Percentiles rank a stretch among this genome's conserved stretches.
phyloP scores from a whole-genome alignment of 1,284 basidiomycete genomes.

The Heliocybe sulcata region DNA sequence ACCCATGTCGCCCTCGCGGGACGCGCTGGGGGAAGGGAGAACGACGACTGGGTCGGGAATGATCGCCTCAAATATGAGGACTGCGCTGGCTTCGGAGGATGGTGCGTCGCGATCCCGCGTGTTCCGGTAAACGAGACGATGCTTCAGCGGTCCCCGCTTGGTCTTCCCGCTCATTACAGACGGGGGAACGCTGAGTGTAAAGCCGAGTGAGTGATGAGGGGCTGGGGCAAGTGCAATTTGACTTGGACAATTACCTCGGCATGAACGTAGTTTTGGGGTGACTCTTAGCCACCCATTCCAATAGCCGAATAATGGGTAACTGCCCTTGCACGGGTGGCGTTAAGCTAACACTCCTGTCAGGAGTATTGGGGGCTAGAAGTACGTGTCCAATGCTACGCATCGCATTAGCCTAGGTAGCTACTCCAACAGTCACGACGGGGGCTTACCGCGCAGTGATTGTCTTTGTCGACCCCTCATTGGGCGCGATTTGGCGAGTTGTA shows the following conservation, averaged over 20 bases:
- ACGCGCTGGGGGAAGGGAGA: background rate
- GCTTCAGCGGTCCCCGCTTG: slow-evolving; percentile 31
- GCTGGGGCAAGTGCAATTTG: slow-evolving; percentile 6
- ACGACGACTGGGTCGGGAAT: slow-evolving; percentile 12
- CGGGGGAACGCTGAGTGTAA: slow-evolving; percentile 35
- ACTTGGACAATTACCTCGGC: slow-evolving; percentile 34
- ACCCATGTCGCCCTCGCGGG: background rate
- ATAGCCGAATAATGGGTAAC: slow-evolving; percentile 32
- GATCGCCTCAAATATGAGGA: slow-evolving; percentile 20
- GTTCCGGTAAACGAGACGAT: slow-evolving; percentile 49
- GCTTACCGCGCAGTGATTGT: slow-evolving; percentile 43
- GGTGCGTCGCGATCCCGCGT: background rate
- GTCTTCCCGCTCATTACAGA: slow-evolving; percentile 28
- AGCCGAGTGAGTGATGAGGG: slow-evolving; percentile 5
- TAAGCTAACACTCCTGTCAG: slow-evolving; percentile 28
- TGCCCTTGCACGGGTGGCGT: slow-evolving; percentile 44
- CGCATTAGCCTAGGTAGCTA: too few relatives aligned
- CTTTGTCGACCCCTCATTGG: slow-evolving; percentile 8
- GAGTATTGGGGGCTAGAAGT: slow-evolving; percentile 33
- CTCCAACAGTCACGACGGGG: background rate
- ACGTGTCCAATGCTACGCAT: slow-evolving; percentile 47
- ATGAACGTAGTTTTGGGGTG: slow-evolving; percentile 35
- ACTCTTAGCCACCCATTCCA: slow-evolving; percentile 38
- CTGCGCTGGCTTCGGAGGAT: slow-evolving; percentile 3
- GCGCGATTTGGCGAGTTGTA: slow-evolving; percentile 3